A percentile compares a stretch with the other conserved stretches of the same genome.
Evolutionary conservation across 2,329 filamentous ascomycete species (phyloP).

Genomic region (Raffaelea arxii): DNA sequence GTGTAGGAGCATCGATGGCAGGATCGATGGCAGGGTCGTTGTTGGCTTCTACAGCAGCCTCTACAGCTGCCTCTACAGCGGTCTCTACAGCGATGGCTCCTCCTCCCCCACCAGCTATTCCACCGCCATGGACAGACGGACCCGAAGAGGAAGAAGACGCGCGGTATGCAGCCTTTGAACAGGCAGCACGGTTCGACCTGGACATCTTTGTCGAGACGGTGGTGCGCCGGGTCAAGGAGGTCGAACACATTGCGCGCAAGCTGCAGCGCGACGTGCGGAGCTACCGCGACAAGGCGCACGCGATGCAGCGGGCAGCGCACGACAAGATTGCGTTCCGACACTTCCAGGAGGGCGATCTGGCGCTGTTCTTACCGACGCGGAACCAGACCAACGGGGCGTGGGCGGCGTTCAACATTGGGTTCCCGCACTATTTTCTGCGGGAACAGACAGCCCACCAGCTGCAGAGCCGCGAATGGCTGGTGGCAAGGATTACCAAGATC

Average conservation of each 20-base stretch:
- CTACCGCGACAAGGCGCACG: conserved; percentile 80
- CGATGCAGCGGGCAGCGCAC: conserved; percentile 73
- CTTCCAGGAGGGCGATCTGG: conserved; percentile 94
- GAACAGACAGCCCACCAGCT: conserved; percentile 86
- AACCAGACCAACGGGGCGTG: conserved; percentile 92
- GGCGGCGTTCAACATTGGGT: conserved; percentile 97
- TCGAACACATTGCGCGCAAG: conserved; percentile 86
- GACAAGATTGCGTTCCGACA: conserved; percentile 93
- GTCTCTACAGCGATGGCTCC: no score
- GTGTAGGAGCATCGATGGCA: conserved; percentile 13
- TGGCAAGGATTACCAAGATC: conserved; percentile 82
- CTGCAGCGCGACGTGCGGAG: conserved; percentile 81
- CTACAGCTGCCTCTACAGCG: no score
- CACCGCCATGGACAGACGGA: no score
- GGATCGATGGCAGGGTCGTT: neutral
- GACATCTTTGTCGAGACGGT: conserved; percentile 78
- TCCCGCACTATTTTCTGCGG: conserved; percentile 91
- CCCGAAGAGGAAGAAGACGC: conserved; percentile 55
- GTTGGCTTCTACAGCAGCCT: no score
- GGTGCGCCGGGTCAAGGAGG: conserved; percentile 82
- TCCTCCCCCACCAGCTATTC: no score
- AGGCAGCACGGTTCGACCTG: conserved; percentile 69
- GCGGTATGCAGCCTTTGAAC: conserved; percentile 65
- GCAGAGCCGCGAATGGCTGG: conserved; percentile 83
- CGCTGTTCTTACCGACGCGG: conserved; percentile 84